Conservation (phyloP, 495 filamentous ascomycete species). For the Penicillium ochrochloron region DNA sequence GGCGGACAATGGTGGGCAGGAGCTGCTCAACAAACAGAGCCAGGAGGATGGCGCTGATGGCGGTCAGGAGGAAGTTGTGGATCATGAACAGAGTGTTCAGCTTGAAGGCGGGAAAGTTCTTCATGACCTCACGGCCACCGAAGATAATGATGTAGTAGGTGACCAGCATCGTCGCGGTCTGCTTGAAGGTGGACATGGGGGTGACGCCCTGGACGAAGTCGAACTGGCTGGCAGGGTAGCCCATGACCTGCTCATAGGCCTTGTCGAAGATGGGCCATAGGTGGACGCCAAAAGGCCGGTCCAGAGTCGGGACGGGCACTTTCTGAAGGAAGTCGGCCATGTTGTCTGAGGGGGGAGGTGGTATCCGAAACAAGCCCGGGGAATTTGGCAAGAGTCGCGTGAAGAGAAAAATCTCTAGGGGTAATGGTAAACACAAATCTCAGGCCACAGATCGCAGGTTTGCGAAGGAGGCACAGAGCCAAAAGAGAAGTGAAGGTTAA, state of each 20-base stretch:
- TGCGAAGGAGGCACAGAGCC: slow-evolving; percentile 11
- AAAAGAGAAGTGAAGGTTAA: slow-evolving; percentile 21
- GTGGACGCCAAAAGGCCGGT: slow-evolving; percentile 88
- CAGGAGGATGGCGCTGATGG: slow-evolving; percentile 63
- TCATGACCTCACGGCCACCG: slow-evolving; percentile 70
- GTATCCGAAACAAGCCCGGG: background rate
- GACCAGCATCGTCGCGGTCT: slow-evolving; percentile 59
- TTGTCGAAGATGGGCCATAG: slow-evolving; percentile 95
- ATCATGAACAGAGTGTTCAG: slow-evolving; percentile 71
- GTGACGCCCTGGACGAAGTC: slow-evolving; percentile 62
- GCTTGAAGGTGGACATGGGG: slow-evolving; percentile 62
- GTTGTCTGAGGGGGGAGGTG: slow-evolving; percentile 14
- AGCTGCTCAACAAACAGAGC: slow-evolving; percentile 69
- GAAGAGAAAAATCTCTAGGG: background rate
- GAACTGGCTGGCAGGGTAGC: slow-evolving; percentile 66
- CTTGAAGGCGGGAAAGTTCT: slow-evolving; percentile 59
- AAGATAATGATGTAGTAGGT: slow-evolving; percentile 71
- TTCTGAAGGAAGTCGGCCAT: slow-evolving; percentile 63
- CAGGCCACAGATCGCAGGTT: slow-evolving; percentile 5
- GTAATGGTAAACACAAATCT: slow-evolving; percentile 3
- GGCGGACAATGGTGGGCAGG: slow-evolving; percentile 59
- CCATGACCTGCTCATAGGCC: slow-evolving; percentile 72
- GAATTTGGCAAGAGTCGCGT: slow-evolving; percentile 2
- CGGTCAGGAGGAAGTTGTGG: slow-evolving; percentile 69
- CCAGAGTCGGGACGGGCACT: slow-evolving; percentile 76